Evolutionary conservation across 2,329 filamentous ascomycete genomes (phyloP), one percentile per base, ranked within the genome.

Genomic region (Incumbomyces delicatus): DNA sequence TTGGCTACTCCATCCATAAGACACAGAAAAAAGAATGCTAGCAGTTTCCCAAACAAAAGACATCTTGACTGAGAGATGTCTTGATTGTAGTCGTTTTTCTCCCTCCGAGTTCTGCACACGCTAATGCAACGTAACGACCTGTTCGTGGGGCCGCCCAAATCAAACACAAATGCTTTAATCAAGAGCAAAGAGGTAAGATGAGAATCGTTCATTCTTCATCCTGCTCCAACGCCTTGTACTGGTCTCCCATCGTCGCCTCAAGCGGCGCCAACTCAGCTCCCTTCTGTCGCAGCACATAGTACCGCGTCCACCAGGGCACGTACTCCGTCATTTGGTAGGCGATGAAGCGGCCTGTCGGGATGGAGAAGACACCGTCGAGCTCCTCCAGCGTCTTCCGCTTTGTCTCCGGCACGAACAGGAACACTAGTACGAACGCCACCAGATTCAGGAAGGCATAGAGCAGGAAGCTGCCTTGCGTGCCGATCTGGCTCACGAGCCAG

Each of bases 231-330:
- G 17, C 16, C 17, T 27, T 34, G 14, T 44, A 44, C 30, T 44
- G 22, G 8, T 27, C 22, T 8, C 8, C 41, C 30, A 22, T 14
- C 14, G 14, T 30, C 2, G 14, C 7, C 31, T 44, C 41, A 8
- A 44, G n/a, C 3, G 41, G 18, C 2, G 22, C 17, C 17, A 77
- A 60, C 37, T 62, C 47, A 12, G 70, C 65, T 34, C 63, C 55
- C 51, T 73, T 73, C 47, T 68, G 64, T 44, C 70, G 62, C 13
- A 80, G 55, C 11, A 81, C 58, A 63, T 75, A 80, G 17, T 74
- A 65, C 60, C 70, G 76, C 56, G 75, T 61, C 69, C 73, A 79
- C 71, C 72, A 80, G 1, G 78, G 77, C 33, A 80, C 56, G 4
- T 68, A 69, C 51, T 73, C 68, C 34, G 65, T 71, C 3, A 73